Evolutionary conservation across 2,329 filamentous ascomycete genomes (phyloP), one percentile per base, ranked within the genome.

Genomic region (Paecilomyces dactylethromorphus): DNA sequence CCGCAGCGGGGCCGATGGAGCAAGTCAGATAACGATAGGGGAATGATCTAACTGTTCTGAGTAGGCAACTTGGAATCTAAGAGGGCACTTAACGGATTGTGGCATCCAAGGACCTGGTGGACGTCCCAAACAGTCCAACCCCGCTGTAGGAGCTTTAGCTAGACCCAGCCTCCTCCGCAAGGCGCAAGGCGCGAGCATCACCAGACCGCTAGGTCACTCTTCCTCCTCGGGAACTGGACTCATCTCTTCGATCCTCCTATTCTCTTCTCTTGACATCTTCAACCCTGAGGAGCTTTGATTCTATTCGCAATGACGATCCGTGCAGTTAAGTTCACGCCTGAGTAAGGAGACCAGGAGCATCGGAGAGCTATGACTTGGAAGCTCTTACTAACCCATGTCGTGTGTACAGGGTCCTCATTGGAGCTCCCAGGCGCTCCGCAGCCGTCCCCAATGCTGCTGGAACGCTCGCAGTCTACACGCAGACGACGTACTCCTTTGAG

Each of bases 401-500:
- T 13, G 35, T 45, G 33, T 56, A 8, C 35, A 79, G 78, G 70
- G 74, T 78, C 53, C 72, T 81, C 39, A 70, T 81, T 58, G 74
- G 73, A 63, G 77, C 78, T 57, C 79, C 79, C 32, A 71, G 78
- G 60, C 71, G 78, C 61, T 79, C 77, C 33, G 68, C 75, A 49
- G 78, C 75, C 49, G 63, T 74, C 55, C 78, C 79, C 29, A 79
- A 78, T 63, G 66, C 77, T 1, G 68, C 74, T 24, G 79, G 79
- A n/a, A 79, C 73, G 13, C 71, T 79, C 29, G 75, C 76, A 5
- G 71, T 80, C 11, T 81, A 79, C 65, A 79, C 76, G 8, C 77
- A 80, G 57, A 77, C 78, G 1, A 71, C 74, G n/a, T 81, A 81
- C 62, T 80, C 78, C 22, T 81, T 81, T 63, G 76, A 80, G 31